Conservation (phyloP, 2,329 filamentous ascomycete species). For the Calonectria henricotiae region DNA sequence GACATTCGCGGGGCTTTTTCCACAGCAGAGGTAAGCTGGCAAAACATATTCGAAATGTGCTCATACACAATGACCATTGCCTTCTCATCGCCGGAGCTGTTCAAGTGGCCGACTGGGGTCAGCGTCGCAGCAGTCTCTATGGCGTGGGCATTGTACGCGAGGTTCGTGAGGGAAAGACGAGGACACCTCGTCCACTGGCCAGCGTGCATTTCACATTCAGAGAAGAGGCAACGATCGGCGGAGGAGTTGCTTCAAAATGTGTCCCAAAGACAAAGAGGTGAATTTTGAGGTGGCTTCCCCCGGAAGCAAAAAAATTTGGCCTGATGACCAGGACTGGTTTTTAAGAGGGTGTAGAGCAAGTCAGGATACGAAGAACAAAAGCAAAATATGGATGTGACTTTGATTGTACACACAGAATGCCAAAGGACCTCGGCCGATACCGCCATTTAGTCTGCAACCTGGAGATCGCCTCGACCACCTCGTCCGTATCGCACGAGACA, state of each 20-base stretch:
- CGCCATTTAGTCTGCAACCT: conserved; percentile 19
- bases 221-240: conserved; percentile 49
- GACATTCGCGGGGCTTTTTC: conserved; percentile 79
- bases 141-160: conserved; percentile 53
- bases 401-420: not conserved
- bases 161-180: conserved; percentile 54
- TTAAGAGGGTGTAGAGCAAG: conserved; percentile 17
- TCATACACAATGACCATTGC: conserved; percentile 78
- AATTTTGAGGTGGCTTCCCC: conserved; percentile 36
- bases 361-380: conserved; percentile 15
- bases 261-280: conserved; percentile 44
- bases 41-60: conserved; percentile 80
- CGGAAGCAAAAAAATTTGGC: not conserved
- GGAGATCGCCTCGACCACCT: conserved; percentile 20
- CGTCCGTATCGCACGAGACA: conserved; percentile 46
- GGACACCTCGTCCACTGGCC: conserved; percentile 57
- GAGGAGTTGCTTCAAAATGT: conserved; percentile 46
- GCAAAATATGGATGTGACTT: conserved; percentile 6
- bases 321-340: conserved; percentile 27
- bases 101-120: conserved; percentile 75
- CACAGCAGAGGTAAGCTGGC: conserved; percentile 76
- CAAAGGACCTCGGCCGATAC: conserved; percentile 1
- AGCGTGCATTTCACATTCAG: conserved; percentile 48
- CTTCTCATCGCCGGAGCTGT: conserved; percentile 76
- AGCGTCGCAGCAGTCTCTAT: conserved; percentile 68